Base-by-base conservation (phyloP, 1,284 basidiomycete species). In the Rhizopogon parksii region DNA sequence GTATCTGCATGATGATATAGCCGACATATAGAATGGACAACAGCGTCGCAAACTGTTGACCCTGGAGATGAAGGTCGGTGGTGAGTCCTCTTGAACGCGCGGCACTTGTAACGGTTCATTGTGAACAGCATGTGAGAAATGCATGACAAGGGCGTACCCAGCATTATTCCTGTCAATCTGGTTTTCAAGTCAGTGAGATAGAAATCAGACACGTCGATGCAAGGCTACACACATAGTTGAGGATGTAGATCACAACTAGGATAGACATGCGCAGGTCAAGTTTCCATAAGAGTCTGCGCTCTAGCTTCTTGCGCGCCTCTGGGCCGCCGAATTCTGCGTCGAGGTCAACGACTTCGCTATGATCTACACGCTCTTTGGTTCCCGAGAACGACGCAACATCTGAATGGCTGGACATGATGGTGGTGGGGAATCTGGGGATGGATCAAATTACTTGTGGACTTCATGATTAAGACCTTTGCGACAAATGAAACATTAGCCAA, bases 11-110 rank as follows among this genome's bases (percentile, higher is more conserved):
- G 49, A 79, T 63, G 54, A 82, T 80, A 60, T 83, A 82, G 19
- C 78, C 80, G 21, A 88, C 83, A 61, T 86, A 90, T 39, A 90
- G 74, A 54, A 90, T 83, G 21, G 80, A 83, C 38, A 91, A 64
- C 7, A 88, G 68, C 0, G 88, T 88, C 11, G 81, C 74, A 60
- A 87, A 89, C 60, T 82, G 66, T 54, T 75, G 70, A 32, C 77
- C 80, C 52, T 51, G 38, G 35, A 66, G 53, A 40, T 58, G 53
- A 24, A 64, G 56, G 36, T 61, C 60, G 1, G 51, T 32, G 11
- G 53, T 42, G n/a, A 66, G 39, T n/a, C 60, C 61, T 47, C 60
- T 51, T 21, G 49, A 49, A 24, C 64, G 57, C 6, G 60, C 64
- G 9, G 54, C 57, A 42, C 64, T 66, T 17, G 40, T 52, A n/a